These are phyloP conservation scores for Nicotiana attenuata DNA, from an alignment of 257 asterid species.

Conservation along the genomic window DNA sequence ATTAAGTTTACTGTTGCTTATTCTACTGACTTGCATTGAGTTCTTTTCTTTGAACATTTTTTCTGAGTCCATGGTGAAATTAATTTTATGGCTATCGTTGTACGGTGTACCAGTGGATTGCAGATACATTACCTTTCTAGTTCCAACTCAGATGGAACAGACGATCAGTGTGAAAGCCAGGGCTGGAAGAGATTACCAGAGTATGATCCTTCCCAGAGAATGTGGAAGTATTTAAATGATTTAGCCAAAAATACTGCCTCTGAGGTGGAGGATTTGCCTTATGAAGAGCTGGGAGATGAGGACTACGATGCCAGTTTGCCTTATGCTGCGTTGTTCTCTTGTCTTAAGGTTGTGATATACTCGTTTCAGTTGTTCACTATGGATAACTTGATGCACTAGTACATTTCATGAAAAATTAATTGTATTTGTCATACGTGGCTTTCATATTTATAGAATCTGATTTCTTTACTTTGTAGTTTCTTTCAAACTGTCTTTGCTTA, in stretches of 20 bases:
- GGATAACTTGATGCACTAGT: not conserved
- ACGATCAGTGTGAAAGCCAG: constrained; percentile 61
- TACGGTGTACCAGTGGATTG: constrained; percentile 56
- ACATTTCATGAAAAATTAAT: not conserved
- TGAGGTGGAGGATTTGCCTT: constrained; percentile 51
- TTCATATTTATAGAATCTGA: not conserved
- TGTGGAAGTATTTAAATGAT: constrained; percentile 68
- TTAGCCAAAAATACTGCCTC: constrained; percentile 40
- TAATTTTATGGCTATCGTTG: not conserved
- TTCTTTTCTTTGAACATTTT: not conserved
- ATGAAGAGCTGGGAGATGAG: constrained; percentile 75
- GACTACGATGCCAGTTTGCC: constrained; percentile 93
- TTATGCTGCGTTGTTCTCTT: constrained; percentile 89
- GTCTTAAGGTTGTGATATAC: constrained; percentile 65
- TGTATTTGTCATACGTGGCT: not conserved
- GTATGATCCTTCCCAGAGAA: constrained; percentile 52
- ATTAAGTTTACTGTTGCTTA: not conserved
- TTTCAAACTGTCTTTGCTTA: not conserved
- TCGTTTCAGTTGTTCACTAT: not conserved
- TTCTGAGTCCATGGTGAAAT: constrained; percentile 22
- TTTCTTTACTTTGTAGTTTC: not conserved
- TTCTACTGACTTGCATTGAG: not conserved
- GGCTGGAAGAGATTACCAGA: constrained; percentile 79
- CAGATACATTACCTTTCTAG: constrained; percentile 78
- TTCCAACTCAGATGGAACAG: constrained; percentile 62